Evolutionary conservation across 129 eudicot genomes (phyloP).

Genomic region (Artemisia tridentata): DNA sequence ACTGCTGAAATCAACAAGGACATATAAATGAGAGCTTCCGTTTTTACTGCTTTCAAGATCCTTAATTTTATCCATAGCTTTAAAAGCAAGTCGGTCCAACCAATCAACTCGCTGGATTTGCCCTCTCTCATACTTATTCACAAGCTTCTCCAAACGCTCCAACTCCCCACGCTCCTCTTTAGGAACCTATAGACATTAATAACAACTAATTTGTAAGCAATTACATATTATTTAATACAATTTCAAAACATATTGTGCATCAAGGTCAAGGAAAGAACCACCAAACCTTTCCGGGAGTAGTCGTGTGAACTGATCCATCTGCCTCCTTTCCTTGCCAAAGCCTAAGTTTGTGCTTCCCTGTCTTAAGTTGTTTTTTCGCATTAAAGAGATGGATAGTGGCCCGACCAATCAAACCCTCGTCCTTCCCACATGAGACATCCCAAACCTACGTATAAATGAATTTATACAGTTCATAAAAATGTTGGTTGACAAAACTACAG

Average conservation of each 20-base stretch:
- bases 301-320: conserved; percentile 81
- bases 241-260: conserved; percentile 7
- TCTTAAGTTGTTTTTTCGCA: conserved; percentile 82
- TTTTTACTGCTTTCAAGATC: conserved; percentile 77
- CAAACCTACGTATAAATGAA: conserved; percentile 57
- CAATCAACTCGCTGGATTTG: conserved; percentile 97
- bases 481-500: background rate
- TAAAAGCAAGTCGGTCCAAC: conserved; percentile 93
- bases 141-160: conserved; percentile 96
- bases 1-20: conserved; percentile 90
- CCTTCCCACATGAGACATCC: conserved; percentile 92
- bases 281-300: conserved; percentile 94
- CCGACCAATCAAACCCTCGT: conserved; percentile 90
- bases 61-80: conserved; percentile 85
- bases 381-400: conserved; percentile 95
- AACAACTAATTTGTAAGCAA: background rate
- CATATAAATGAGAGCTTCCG: conserved; percentile 78
- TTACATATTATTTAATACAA: background rate
- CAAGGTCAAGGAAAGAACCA: conserved; percentile 10
- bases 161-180: conserved; percentile 94
- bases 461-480: conserved; percentile 9
- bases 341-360: conserved; percentile 96
- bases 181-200: conserved; percentile 62
- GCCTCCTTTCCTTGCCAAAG: conserved; percentile 96
- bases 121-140: conserved; percentile 94